Evolutionary conservation across 768 basidiomycete species (phyloP).

Genomic region (Russula griseocarnosa): DNA sequence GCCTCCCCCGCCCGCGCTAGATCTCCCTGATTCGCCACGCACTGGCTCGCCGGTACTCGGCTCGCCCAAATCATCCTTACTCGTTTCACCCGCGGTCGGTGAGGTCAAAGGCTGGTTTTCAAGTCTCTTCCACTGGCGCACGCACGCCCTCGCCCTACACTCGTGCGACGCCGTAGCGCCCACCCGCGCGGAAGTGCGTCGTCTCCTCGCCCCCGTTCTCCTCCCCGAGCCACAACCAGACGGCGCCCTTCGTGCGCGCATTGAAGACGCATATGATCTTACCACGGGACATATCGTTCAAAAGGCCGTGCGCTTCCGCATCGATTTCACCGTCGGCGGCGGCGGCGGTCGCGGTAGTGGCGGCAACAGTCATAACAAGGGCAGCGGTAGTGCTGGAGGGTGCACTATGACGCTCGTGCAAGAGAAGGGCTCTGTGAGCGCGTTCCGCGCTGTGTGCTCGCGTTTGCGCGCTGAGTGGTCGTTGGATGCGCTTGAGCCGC

Average conservation of each 20-base stretch:
- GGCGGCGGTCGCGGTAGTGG: conserved; percentile 25
- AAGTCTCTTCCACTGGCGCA: conserved; percentile 90
- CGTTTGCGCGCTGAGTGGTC: conserved; percentile 68
- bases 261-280: conserved; percentile 47
- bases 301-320: conserved; percentile 78
- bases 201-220: conserved; percentile 63
- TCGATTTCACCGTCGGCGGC: conserved; percentile 57
- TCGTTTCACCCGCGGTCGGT: conserved; percentile 69
- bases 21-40: conserved; percentile 47
- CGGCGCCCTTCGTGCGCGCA: conserved; percentile 48
- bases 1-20: conserved; percentile 34
- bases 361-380: conserved; percentile 23
- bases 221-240: conserved; percentile 58
- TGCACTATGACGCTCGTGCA: conserved; percentile 75
- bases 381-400: conserved; percentile 38
- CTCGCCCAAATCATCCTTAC: conserved; percentile 36
- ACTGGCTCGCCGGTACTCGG: conserved; percentile 48
- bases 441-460: conserved; percentile 75
- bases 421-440: conserved; percentile 88
- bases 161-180: conserved; percentile 52
- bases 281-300: conserved; percentile 42
- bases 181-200: conserved; percentile 61
- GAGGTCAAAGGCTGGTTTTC: conserved; percentile 94
- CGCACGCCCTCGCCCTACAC: conserved; percentile 51
- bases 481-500: conserved; percentile 35